Evolutionary conservation across 768 basidiomycete species (phyloP), one percentile per base, ranked within the genome.

Genomic region (Boletus pseudo-olivaceus): DNA sequence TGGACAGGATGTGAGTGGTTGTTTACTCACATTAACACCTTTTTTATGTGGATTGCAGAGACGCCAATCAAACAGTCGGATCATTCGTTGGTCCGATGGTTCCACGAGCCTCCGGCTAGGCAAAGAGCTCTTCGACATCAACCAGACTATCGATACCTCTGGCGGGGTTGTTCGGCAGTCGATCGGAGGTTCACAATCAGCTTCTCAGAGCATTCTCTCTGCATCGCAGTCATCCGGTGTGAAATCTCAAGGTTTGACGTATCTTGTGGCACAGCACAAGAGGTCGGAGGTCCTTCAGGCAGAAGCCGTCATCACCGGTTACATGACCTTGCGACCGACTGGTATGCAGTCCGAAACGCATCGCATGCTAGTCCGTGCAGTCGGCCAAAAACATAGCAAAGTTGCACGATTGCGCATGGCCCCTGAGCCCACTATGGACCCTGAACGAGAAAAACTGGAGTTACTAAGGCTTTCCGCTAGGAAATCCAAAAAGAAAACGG

Each of bases 51-150:
- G 35, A 47, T 19, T 47, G 38, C 68, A 97, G 94, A 76, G 73
- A 60, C 82, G 86, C 59, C 88, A 95, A 76, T 92, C 93, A 15
- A 99, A 99, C 66, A 84, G 88, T 58, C 87, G 94, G 30, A 76
- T 98, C 37, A 83, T 99, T 54, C 83, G 89, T 14, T 99, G 97
- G 97, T 97, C 94, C 7, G 97, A 99, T 67, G 96, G 96, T 15
- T 82, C 89, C 14, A 73, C 93, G 53, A 95, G 93, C 62, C 80
- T 99, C 30, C 88, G 90, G 58, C 75, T 99, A 51, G 97, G 97
- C 40, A 89, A 90, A 69, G 96, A 98, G 65, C 76, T 97, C 5
- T 98, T 95, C 72, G 94, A 98, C 74, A 84, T 98, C 47, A 84
- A 81, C 48, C 82, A 88, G 69, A 83, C 81, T 56, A 75, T 90